Conservation (phyloP, 768 basidiomycete genomes). For the Boletus tomentosulus region DNA sequence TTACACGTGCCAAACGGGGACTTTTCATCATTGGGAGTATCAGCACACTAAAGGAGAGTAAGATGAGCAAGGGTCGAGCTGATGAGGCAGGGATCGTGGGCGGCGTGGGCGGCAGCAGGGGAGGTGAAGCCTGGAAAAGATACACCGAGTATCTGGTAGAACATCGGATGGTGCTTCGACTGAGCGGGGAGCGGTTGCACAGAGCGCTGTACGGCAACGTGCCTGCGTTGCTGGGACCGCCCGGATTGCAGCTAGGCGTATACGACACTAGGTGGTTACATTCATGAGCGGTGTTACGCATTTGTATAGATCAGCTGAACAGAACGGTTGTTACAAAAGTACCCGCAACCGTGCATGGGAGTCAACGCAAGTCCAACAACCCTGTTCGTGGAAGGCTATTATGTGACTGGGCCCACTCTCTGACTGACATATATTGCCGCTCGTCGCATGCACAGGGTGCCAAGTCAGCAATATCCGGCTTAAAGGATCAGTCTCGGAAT, state of each 20-base stretch:
- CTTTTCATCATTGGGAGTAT: conserved; percentile 77
- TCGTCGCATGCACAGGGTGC: background rate
- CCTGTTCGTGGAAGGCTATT: conserved; percentile 16
- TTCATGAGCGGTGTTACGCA: background rate
- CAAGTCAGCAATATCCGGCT: background rate
- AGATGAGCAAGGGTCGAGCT: conserved; percentile 24
- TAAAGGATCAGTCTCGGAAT: background rate
- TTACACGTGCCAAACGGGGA: conserved; percentile 86
- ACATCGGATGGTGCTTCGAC: conserved; percentile 47
- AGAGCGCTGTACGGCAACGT: conserved; percentile 24
- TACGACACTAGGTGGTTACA: background rate
- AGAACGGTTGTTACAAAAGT: conserved; percentile 1
- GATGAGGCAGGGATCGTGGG: conserved; percentile 6
- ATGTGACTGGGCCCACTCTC: background rate
- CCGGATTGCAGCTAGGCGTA: background rate
- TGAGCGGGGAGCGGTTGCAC: conserved; percentile 41
- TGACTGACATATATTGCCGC: background rate
- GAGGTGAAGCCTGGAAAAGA: conserved; percentile 51
- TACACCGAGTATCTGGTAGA: conserved; percentile 55
- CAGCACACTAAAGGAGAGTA: conserved; percentile 54
- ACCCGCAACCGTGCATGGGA: background rate
- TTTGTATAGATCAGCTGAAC: background rate
- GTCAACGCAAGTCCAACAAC: background rate
- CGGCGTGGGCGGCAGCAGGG: conserved; percentile 19
- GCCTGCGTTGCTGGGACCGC: background rate